phyloP scores from a whole-genome alignment of 2,329 filamentous ascomycete genomes.

The Ceratocystis lukuohia region DNA sequence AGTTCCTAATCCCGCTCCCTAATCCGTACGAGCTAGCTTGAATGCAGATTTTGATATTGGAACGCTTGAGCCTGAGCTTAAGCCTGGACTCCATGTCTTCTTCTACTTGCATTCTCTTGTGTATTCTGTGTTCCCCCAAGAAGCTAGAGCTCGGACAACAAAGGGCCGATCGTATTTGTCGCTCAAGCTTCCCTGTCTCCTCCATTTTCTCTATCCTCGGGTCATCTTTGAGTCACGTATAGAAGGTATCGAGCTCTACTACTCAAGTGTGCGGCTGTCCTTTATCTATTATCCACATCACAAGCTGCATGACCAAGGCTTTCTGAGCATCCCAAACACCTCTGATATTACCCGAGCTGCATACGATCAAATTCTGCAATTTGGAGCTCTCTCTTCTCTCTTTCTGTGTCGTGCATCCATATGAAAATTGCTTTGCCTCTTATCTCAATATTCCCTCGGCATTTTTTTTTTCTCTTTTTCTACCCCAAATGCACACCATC shows the following conservation, averaged over 20 bases:
- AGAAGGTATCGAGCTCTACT: neutral
- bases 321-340: neutral
- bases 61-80: neutral
- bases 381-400: neutral
- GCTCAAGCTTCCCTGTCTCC: neutral
- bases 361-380: neutral
- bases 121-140: neutral
- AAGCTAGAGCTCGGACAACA: neutral
- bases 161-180: slow-evolving; percentile 3
- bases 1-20: neutral
- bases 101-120: neutral
- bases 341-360: neutral
- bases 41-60: neutral
- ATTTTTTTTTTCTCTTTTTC: neutral
- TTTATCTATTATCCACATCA: neutral
- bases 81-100: neutral
- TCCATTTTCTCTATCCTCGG: neutral
- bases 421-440: neutral
- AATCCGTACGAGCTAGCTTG: neutral
- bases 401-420: neutral
- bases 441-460: neutral
- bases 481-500: neutral
- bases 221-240: neutral
- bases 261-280: neutral
- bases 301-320: neutral